These are phyloP conservation scores for Calocybe cyanea DNA, from an alignment of 768 basidiomycete genomes.

Conservation along the genomic window DNA sequence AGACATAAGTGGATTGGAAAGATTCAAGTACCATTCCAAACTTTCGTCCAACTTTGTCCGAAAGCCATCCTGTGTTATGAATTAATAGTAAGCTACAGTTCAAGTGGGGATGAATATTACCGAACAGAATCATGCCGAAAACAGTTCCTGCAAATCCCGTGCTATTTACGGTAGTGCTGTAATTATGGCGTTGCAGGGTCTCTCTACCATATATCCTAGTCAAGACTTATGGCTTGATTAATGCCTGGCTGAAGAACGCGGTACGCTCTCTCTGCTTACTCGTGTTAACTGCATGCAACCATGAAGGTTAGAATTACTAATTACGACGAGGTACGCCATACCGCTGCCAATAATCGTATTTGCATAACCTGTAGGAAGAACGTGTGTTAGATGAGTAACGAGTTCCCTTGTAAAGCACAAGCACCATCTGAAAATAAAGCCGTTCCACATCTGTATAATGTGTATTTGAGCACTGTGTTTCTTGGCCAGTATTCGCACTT, in stretches of 20 bases:
- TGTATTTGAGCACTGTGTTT: too few species aligned
- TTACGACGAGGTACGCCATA: background rate
- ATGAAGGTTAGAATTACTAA: background rate
- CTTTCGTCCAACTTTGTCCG: constrained; percentile 11
- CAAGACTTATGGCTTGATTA: background rate
- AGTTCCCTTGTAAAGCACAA: too few species aligned
- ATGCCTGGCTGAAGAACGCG: too few species aligned
- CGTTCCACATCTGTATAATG: constrained; percentile 45
- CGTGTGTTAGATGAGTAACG: background rate
- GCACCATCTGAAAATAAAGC: constrained; percentile 82
- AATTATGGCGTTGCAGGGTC: constrained; percentile 6
- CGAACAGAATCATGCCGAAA: constrained; percentile 11
- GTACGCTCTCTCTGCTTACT: background rate
- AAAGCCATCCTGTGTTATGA: constrained; percentile 1
- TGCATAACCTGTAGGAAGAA: constrained; percentile 4
- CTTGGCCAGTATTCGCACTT: background rate
- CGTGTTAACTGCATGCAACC: constrained; percentile 5
- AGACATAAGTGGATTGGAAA: too few species aligned
- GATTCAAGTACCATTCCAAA: constrained; percentile 12
- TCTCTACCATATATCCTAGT: constrained; percentile 9
- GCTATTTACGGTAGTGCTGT: constrained; percentile 11
- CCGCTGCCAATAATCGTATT: constrained; percentile 11
- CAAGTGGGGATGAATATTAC: too few species aligned
- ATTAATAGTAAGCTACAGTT: background rate
- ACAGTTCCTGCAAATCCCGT: constrained; percentile 11